Evolutionary conservation across 2,329 filamentous ascomycete species (phyloP).

Genomic region (Gliomastix tumulicola): DNA sequence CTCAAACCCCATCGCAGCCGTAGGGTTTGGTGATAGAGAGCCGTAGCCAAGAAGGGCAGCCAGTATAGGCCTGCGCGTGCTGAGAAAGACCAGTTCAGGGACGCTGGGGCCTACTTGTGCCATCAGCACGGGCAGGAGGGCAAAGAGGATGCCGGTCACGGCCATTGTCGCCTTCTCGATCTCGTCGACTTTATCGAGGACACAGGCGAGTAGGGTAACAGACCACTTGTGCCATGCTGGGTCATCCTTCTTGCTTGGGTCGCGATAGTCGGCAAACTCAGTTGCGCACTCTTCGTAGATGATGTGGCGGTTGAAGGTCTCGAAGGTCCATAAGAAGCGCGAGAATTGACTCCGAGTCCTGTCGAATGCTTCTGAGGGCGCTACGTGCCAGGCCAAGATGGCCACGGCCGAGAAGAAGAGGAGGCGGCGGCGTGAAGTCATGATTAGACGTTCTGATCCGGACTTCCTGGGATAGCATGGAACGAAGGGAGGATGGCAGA

Average conservation of each 20-base stretch:
- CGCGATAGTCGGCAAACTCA: not conserved
- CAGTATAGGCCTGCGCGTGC: not conserved
- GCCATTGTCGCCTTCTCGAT: not conserved
- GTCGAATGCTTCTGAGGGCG: not conserved
- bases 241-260: not conserved
- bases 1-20: not conserved
- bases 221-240: not conserved
- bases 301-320: not conserved
- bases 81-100: not conserved
- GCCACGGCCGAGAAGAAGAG: not conserved
- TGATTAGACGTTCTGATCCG: no score
- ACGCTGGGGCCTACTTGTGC: not conserved
- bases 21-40: not conserved
- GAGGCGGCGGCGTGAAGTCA: no score
- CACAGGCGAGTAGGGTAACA: not conserved
- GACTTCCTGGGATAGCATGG: no score
- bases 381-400: not conserved
- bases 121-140: not conserved
- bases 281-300: not conserved
- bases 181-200: not conserved
- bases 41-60: not conserved
- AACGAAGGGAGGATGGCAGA: no score
- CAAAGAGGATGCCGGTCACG: not conserved
- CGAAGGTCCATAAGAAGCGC: not conserved
- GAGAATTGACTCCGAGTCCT: not conserved